These are phyloP conservation scores for Cornus controversa DNA, from an alignment of 148 eudicot genomes.

Conservation along the genomic window DNA sequence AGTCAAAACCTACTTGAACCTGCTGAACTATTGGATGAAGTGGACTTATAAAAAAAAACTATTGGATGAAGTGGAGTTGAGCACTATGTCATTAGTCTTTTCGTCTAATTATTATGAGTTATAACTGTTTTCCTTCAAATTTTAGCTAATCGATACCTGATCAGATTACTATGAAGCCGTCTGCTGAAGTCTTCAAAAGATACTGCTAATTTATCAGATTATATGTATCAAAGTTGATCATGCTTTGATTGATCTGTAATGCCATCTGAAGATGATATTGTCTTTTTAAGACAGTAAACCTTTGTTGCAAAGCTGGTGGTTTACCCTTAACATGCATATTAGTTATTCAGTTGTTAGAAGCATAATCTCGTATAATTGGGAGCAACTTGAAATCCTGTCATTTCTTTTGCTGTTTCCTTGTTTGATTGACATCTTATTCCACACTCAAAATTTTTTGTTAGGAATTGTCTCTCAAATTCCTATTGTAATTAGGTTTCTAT, in stretches of 20 bases:
- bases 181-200: too few species aligned
- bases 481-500: too few species aligned
- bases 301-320: neutral
- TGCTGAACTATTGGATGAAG: neutral
- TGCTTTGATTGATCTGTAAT: neutral
- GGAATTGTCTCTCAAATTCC: too few species aligned
- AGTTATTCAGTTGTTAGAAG: neutral
- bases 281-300: neutral
- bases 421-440: neutral
- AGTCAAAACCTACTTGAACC: neutral
- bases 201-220: too few species aligned
- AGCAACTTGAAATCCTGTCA: neutral
- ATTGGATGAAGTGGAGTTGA: too few species aligned
- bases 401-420: neutral
- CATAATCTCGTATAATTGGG: neutral
- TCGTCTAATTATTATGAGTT: too few species aligned
- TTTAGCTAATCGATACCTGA: too few species aligned
- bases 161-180: too few species aligned
- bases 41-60: neutral
- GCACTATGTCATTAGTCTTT: too few species aligned
- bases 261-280: neutral
- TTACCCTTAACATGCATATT: neutral
- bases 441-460: neutral
- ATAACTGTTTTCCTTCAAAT: too few species aligned
- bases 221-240: neutral